Conservation (phyloP, 2,329 filamentous ascomycete genomes). For the Colletotrichum navitas region DNA sequence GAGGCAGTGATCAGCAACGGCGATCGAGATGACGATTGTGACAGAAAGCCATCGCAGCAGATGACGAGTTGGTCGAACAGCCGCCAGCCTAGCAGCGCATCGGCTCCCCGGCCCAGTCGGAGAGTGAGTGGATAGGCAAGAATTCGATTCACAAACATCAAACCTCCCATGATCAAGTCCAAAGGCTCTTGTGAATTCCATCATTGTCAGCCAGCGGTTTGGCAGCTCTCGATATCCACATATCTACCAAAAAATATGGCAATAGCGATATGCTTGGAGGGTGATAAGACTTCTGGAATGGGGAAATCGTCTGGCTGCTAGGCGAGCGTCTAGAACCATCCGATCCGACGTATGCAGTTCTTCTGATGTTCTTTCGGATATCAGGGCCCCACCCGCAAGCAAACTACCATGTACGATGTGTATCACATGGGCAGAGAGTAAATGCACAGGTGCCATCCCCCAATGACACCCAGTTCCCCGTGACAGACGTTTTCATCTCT, state of each 20-base stretch:
- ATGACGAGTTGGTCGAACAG: not conserved
- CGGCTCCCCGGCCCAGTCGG: not conserved
- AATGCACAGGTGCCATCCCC: slow-evolving; percentile 32
- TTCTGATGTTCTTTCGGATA: slow-evolving; percentile 28
- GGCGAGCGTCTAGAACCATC: not conserved
- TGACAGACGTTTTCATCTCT: slow-evolving; percentile 24
- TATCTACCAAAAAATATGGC: not conserved
- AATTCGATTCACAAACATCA: not conserved
- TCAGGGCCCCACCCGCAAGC: slow-evolving; percentile 8
- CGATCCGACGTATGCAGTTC: slow-evolving; percentile 1
- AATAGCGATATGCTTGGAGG: not conserved
- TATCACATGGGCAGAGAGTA: not conserved
- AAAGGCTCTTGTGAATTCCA: not conserved
- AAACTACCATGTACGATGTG: not conserved
- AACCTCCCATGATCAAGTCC: not conserved
- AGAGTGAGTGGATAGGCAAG: not conserved
- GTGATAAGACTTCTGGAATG: not conserved
- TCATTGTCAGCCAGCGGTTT: slow-evolving; percentile 13
- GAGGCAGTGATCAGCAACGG: slow-evolving; percentile 5
- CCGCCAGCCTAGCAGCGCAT: slow-evolving; percentile 4
- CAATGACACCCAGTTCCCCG: slow-evolving; percentile 11
- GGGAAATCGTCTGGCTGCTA: not conserved
- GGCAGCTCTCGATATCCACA: not conserved
- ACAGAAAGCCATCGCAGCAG: slow-evolving; percentile 11
- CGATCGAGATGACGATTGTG: slow-evolving; percentile 15